Percentiles rank a stretch among this genome's conserved stretches.
phyloP scores from a whole-genome alignment of 148 eudicot species.

The Cornus suecica region DNA sequence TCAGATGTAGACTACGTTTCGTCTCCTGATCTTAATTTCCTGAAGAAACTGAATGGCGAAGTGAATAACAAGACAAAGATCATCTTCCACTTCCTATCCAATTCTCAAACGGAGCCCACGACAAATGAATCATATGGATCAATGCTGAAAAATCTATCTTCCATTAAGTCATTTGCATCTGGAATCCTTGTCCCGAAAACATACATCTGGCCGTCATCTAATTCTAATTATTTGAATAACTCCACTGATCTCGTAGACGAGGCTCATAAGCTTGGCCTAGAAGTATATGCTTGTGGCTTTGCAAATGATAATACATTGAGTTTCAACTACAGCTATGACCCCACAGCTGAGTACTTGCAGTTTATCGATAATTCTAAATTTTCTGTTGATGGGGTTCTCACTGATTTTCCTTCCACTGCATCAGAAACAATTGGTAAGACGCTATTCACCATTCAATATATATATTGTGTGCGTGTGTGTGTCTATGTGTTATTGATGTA shows the following conservation, averaged over 20 bases:
- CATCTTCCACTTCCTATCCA: conserved; percentile 44
- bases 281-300: conserved; percentile 72
- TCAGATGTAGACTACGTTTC: conserved; percentile 54
- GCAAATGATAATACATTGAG: conserved; percentile 62
- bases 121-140: conserved; percentile 50
- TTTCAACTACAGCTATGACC: conserved; percentile 91
- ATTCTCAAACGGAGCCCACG: conserved; percentile 58
- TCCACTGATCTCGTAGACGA: conserved; percentile 68
- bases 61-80: conserved; percentile 43
- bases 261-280: conserved; percentile 74
- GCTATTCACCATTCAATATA: too few species aligned
- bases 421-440: conserved; percentile 69
- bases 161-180: conserved; percentile 60
- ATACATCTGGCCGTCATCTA: conserved; percentile 60
- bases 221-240: conserved; percentile 39
- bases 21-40: conserved; percentile 77
- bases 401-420: conserved; percentile 87
- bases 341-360: conserved; percentile 67
- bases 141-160: conserved; percentile 44
- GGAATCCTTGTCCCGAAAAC: conserved; percentile 85
- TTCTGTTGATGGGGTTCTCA: conserved; percentile 79
- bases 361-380: conserved; percentile 66
- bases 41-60: conserved; percentile 41
- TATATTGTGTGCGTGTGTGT: neutral
- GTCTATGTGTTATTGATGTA: neutral